phyloP scores from a whole-genome alignment of 192 early-diverging fungal species.

The Coemansia sp. region DNA sequence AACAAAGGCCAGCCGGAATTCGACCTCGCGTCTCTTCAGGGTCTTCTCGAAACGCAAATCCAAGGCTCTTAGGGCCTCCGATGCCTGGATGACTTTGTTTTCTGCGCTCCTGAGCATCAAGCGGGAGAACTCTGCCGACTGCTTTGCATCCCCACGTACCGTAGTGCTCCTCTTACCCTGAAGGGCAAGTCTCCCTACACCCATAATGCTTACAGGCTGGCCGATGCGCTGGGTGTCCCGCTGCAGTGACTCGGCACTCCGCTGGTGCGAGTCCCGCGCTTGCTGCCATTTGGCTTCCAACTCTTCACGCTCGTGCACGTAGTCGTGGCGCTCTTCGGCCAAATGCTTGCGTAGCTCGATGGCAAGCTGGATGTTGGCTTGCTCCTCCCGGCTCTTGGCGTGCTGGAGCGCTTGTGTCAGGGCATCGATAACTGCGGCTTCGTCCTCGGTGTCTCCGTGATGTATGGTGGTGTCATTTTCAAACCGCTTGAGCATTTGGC shows the following conservation, averaged over 20 bases:
- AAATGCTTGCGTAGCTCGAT: slow-evolving; percentile 3
- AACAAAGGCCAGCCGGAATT: slow-evolving; percentile 12
- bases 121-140: slow-evolving; percentile 1
- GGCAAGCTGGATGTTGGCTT: slow-evolving; percentile 10
- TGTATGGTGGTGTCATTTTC: slow-evolving; percentile 7
- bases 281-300: background rate
- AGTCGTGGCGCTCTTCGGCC: background rate
- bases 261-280: slow-evolving; percentile 7
- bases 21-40: slow-evolving; percentile 1
- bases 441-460: background rate
- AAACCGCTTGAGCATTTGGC: background rate
- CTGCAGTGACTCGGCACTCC: background rate
- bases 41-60: background rate
- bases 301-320: background rate
- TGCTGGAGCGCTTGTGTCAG: background rate
- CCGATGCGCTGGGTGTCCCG: background rate
- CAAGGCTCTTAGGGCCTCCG: background rate
- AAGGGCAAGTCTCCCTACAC: no score
- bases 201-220: background rate
- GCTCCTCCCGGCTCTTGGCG: slow-evolving; percentile 3
- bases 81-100: background rate
- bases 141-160: background rate
- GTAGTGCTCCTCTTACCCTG: no score
- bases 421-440: background rate
- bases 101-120: slow-evolving; percentile 6